Evolutionary conservation across 441 rosid species (phyloP).

Genomic region (Syzygium syzygioides): DNA sequence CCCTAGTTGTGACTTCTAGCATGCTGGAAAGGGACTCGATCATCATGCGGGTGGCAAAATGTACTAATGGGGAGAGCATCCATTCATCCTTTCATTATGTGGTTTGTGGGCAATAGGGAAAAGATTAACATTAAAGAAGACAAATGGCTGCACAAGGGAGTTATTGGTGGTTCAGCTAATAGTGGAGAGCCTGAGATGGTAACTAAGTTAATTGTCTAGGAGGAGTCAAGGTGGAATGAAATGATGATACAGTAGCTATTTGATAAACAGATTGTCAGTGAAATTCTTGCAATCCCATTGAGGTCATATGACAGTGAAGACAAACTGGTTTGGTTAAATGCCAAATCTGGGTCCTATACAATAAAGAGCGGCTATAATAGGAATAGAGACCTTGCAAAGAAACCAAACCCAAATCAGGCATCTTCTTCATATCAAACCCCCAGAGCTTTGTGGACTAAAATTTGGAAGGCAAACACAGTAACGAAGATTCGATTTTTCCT

Average conservation of each 20-base stretch:
- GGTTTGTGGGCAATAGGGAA: background rate
- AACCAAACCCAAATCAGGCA: too few species aligned
- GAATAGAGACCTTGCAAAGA: too few species aligned
- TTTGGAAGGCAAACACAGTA: too few species aligned
- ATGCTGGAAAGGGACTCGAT: background rate
- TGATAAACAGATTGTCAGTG: background rate
- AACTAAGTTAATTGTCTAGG: background rate
- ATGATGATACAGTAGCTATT: accelerated
- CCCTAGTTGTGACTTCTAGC: background rate
- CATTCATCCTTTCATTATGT: background rate
- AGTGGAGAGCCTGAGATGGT: background rate
- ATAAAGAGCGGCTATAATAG: too few species aligned
- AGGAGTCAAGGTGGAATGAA: background rate
- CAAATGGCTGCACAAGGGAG: background rate
- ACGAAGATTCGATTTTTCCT: too few species aligned
- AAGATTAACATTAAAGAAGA: background rate
- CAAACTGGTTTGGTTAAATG: too few species aligned
- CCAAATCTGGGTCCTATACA: too few species aligned
- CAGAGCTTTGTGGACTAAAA: too few species aligned
- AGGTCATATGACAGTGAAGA: background rate
- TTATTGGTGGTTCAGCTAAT: background rate
- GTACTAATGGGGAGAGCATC: background rate
- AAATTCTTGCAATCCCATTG: background rate
- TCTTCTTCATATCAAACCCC: too few species aligned
- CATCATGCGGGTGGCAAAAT: background rate